Evolutionary conservation across 208 protist species (phyloP).

Genomic region (Leishmania braziliensis): DNA sequence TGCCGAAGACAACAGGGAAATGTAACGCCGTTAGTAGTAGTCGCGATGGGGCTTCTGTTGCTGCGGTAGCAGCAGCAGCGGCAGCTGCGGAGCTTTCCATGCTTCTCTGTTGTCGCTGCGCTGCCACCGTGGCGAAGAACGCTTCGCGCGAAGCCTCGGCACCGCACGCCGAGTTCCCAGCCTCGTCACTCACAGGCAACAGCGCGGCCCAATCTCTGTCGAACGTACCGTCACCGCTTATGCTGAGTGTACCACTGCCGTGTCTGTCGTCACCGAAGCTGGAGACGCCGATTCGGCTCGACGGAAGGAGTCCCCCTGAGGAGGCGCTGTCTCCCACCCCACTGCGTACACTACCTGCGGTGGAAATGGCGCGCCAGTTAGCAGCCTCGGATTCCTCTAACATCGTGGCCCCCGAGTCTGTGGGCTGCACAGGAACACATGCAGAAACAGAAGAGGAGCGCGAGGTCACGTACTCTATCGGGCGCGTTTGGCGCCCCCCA

Average conservation of each 20-base stretch:
- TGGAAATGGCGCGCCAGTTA: neutral
- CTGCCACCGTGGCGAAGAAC: conserved; percentile 30
- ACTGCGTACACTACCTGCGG: neutral
- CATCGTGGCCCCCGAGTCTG: neutral
- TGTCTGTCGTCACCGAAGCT: neutral
- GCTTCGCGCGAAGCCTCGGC: conserved; percentile 16
- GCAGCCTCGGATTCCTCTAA: neutral
- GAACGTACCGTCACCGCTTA: neutral
- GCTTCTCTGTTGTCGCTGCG: conserved; percentile 43
- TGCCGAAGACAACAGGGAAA: neutral
- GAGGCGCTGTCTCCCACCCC: neutral
- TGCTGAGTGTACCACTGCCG: neutral
- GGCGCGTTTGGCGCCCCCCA: conserved; percentile 8
- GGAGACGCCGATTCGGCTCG: neutral
- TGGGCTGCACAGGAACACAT: conserved; percentile 3
- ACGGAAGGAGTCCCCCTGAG: neutral
- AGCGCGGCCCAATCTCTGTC: neutral
- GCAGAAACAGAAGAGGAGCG: conserved; percentile 26
- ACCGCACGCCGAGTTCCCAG: conserved; percentile 17
- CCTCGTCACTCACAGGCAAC: conserved; percentile 10
- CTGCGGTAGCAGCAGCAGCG: conserved; percentile 1
- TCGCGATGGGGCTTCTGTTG: neutral
- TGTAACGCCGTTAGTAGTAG: neutral
- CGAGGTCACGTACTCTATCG: conserved; percentile 33
- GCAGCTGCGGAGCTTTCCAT: conserved; percentile 19